These are phyloP conservation scores for Martensiomyces pterosporus DNA, from an alignment of 192 early-diverging fungal species.

Conservation along the genomic window DNA sequence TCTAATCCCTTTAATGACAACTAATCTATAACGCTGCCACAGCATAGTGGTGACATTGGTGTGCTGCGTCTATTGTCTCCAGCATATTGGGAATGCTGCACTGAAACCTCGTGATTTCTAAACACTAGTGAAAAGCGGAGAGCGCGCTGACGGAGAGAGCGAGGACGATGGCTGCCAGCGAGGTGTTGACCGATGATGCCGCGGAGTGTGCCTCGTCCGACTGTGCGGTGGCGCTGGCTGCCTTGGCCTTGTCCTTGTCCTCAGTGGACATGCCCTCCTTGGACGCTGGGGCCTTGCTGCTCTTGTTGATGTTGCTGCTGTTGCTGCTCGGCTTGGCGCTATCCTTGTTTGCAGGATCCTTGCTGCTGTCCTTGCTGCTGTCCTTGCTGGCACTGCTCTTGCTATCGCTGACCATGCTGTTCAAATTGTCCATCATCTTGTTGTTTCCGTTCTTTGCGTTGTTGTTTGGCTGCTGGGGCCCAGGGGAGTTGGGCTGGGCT, in stretches of 20 bases:
- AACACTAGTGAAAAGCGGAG: constrained; percentile 37
- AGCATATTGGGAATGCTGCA: too few relatives aligned
- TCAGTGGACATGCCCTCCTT: constrained; percentile 17
- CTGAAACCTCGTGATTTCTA: too few relatives aligned
- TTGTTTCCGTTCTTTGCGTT: too few relatives aligned
- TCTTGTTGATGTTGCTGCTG: constrained; percentile 14
- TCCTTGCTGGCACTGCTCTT: background rate
- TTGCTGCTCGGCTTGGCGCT: background rate
- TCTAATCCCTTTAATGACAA: too few relatives aligned
- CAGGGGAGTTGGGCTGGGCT: background rate
- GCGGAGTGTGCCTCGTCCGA: too few relatives aligned
- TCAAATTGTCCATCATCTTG: background rate
- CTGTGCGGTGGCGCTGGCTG: too few relatives aligned
- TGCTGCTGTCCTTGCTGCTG: constrained; percentile 4
- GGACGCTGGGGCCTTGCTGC: background rate
- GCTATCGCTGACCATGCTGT: constrained; percentile 4
- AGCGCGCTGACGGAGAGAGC: constrained; percentile 30
- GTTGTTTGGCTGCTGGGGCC: background rate
- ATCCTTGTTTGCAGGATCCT: background rate
- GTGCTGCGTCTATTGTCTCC: too few relatives aligned
- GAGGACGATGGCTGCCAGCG: constrained; percentile 25
- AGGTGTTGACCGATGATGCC: constrained; percentile 4
- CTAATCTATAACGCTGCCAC: too few relatives aligned
- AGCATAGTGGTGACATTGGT: too few relatives aligned
- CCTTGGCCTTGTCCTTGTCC: constrained; percentile 1